Evolutionary conservation across 1,284 basidiomycete species (phyloP), one percentile per base, ranked within the genome.

Genomic region (Leccinum pseudoinsigne): DNA sequence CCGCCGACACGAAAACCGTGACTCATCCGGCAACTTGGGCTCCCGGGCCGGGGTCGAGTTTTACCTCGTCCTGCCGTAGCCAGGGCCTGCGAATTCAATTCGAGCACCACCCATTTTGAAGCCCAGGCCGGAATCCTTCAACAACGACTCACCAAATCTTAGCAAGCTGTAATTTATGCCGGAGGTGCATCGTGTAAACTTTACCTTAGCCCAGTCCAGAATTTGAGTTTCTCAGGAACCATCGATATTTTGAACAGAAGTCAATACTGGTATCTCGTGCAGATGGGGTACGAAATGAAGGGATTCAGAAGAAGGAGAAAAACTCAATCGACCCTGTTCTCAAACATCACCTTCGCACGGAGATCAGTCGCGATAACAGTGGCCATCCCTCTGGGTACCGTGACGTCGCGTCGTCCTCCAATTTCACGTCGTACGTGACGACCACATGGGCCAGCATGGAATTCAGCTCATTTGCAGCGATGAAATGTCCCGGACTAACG

Each of bases 1-100:
- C 75, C 1, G 86, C 84, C 62, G 89, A 86, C 26, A 90, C 81
- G 70, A 95, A 94, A 8, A 93, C 36, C 36, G 36, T 38, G 36
- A 38, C 36, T 38, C 36, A 38, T 38, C 36, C 36, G 36, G 36
- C 36, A 38, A 38, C 36, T 38, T 12, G 36, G 36, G 36, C 36
- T 38, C 36, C 36, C 36, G 36, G 36, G 36, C 36, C 36, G 36
- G 34, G 40, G 40, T 40, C 8, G 40, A 40, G 40, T 40, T 40
- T 40, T 16, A 40, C 16, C 3, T 40, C 40, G 40, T 40, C 40
- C 40, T 40, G 40, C 40, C 40, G 40, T 40, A 40, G 40, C 40
- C 40, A 40, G 40, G 40, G 40, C 40, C 40, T 40, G 40, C 40
- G 16, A 16, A 40, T 40, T 40, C 40, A 40, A 40, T 40, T 45